These are phyloP conservation scores for Nissolia schottii DNA, from an alignment of 306 rosid species.

Conservation along the genomic window DNA sequence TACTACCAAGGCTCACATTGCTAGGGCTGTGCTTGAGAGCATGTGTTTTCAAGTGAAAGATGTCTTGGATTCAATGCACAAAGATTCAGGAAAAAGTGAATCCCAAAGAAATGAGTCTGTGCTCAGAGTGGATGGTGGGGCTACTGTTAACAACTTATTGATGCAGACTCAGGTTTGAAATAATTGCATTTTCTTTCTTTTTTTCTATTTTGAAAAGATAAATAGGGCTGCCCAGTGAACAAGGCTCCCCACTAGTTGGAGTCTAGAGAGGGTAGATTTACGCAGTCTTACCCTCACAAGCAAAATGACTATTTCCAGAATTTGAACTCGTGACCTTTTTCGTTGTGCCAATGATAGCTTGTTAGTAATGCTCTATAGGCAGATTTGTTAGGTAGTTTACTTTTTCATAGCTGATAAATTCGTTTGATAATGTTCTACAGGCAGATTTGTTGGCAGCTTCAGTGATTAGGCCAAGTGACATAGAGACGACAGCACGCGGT, in stretches of 20 bases:
- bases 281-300: no score
- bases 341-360: no score
- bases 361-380: neutral
- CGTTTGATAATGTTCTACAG: conserved; percentile 32
- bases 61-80: conserved; percentile 81
- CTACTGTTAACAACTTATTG: conserved; percentile 66
- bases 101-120: conserved; percentile 38
- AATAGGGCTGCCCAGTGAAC: no score
- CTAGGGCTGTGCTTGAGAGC: conserved; percentile 91
- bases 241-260: no score
- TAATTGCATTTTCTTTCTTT: conserved; percentile 15
- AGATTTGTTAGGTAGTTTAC: no score
- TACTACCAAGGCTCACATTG: conserved; percentile 80
- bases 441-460: conserved; percentile 72
- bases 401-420: neutral
- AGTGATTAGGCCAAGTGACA: conserved; percentile 79
- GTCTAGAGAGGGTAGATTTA: no score
- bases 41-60: conserved; percentile 88
- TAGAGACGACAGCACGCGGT: conserved; percentile 92
- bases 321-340: no score
- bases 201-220: neutral
- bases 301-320: no score
- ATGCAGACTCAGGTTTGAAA: conserved; percentile 90
- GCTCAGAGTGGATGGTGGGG: conserved; percentile 93
- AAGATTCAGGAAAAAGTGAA: conserved; percentile 42